Evolutionary conservation across 1,284 basidiomycete genomes (phyloP), one percentile per base, ranked within the genome.

Genomic region (Jaminaea rosea): DNA sequence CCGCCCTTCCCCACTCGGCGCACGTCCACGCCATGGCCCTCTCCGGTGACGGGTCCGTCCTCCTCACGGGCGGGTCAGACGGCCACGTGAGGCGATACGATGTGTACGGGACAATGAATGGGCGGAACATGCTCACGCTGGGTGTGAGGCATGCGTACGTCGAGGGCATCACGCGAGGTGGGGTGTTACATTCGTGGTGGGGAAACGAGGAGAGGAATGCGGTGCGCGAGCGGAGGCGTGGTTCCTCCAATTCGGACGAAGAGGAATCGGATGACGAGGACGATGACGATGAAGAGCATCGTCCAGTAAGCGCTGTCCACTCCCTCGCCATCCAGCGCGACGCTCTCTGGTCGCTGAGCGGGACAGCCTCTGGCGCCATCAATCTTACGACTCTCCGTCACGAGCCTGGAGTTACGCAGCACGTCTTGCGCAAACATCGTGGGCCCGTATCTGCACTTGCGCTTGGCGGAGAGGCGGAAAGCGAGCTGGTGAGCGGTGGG

Each of bases 1-100:
- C 87, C 59, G 90, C 90, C 13, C 83, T 93, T 46, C 88, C 91
- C 0, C 87, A 94, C 62, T 88, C 88, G 1, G 82, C 82, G 2
- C 84, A 89, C 3, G 89, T 88, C 0, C 88, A 94, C 75, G 81
- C 87, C 11, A 81, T 96, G 21, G 84, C 89, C 1, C 79, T 87
- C 3, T 88, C 88, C 0, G 76, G 82, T n/a, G 94, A 92, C 75
- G 84, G 89, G 79, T 83, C 86, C 24, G 88, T 92, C 68, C 79
- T 96, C 11, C 76, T 96, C 44, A 90, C 90, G 4, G 92, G 91
- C 34, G 88, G 88, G 9, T 85, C 91, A 56, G 92, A 97, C 74
- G 92, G 92, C 9, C 91, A 89, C 65, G 85, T 97, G 42, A 83
- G 92, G 36, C 83, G 88, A 75, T 96, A 94, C 77, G 91, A 97